These are phyloP conservation scores for Leccinum longicurvipes DNA, from an alignment of 768 basidiomycete genomes.

Conservation along the genomic window DNA sequence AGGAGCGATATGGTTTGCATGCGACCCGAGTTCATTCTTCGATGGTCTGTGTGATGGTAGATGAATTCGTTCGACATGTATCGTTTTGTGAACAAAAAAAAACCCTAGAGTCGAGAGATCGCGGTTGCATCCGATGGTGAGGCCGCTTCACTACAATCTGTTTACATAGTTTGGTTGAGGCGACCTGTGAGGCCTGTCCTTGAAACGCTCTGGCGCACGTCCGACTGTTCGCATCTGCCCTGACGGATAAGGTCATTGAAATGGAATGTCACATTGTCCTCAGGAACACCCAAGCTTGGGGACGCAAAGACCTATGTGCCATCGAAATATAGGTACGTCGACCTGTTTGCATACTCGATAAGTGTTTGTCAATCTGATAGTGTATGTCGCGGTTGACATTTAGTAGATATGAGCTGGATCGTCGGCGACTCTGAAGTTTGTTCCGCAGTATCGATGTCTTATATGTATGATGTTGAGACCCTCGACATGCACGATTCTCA, in stretches of 20 bases:
- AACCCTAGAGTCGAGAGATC: not conserved
- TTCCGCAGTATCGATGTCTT: too few species aligned
- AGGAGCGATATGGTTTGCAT: not conserved
- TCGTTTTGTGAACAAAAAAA: not conserved
- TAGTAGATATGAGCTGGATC: not conserved
- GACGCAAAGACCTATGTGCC: not conserved
- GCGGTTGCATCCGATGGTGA: not conserved
- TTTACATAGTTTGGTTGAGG: not conserved
- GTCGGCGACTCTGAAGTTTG: not conserved
- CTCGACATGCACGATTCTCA: too few species aligned
- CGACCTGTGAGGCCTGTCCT: not conserved
- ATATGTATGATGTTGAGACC: too few species aligned
- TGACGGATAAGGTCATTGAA: not conserved
- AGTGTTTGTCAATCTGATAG: not conserved
- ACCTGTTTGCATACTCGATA: not conserved
- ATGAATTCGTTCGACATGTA: not conserved
- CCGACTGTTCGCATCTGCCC: not conserved
- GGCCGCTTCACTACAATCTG: not conserved
- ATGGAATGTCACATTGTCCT: not conserved
- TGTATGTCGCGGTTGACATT: not conserved
- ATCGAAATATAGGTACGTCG: not conserved
- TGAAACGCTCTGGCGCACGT: not conserved
- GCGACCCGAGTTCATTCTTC: not conserved
- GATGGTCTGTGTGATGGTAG: not conserved
- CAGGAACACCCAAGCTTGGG: not conserved